Base-by-base conservation (phyloP, 2,329 filamentous ascomycete species). In the Pseudogymnoascus sp. region DNA sequence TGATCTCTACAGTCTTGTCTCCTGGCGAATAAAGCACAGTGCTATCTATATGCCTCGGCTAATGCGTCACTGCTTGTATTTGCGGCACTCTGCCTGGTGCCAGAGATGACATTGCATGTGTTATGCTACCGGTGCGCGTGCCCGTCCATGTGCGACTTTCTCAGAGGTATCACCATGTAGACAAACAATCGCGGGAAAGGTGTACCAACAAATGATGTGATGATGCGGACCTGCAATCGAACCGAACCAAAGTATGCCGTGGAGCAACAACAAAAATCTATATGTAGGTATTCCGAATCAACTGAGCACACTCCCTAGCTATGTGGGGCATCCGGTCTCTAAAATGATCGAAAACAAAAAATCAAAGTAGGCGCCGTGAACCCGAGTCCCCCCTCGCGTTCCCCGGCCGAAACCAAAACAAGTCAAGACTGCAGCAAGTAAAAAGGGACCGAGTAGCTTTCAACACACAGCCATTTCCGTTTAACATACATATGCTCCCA, bases 281-380 rank as follows among this genome's bases (percentile, higher is more conserved):
- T 54, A 54, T 54, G 47, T 54, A 54, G 47, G 47, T 31, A 54
- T 31, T 54, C 47, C 47, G 47, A 54, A 54, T 54, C 47, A 54
- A 54, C 47, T 54, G 47, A 54, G 47, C 47, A 54, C 47, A 54
- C 26, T 54, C 47, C 47, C 47, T 54, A 54, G 47, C 47, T 54
- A 54, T 31, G 47, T 54, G 47, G 47, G 47, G 47, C 47, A 54
- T 54, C 47, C 47, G n/a, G 47, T 18, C 47, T 54, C 47, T 54
- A 54, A 31, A 31, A 54, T 54, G 47, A 54, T 54, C 26, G 47
- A 54, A 31, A 54, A 51, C 31, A 54, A 54, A 14, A 54, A 14
- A 51, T 18, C 23, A 51, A 29, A 51, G 23, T 54, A 18, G 31
- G 26, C 47, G 47, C 47, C 47, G 47, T 54, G 47, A 54, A 54